Evolutionary conservation across 352 stramenopile species (phyloP), one percentile per base, ranked within the genome.

Genomic region (Globisporangium canariense): DNA sequence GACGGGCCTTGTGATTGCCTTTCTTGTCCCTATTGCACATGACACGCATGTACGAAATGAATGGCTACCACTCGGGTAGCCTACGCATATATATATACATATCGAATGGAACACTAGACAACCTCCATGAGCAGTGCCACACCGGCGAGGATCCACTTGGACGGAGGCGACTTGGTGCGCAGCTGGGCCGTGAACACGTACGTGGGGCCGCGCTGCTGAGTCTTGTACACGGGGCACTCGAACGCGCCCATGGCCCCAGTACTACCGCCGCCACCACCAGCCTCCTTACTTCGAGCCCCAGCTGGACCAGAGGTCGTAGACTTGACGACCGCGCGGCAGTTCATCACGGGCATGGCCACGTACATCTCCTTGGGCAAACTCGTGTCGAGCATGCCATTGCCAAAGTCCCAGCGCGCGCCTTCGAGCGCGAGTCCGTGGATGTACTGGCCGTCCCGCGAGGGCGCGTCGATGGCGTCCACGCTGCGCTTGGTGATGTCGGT

Each of bases 201-300:
- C 28, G 90, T 98, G 4, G 90, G 80, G 3, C 90, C 91, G 50
- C 92, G 83, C 68, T 96, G 83, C 58, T 97, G 88, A 8, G 91
- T 98, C 52, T 91, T 91, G 65, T 98, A 98, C 45, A 97, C 90
- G 7, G 91, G 92, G 58, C 92, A 98, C 36, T 90, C 76, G 58
- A 91, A 97, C 50, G 83, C 68, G 40, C 75, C 41, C 22, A 45
- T 18, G 20, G 63, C 16, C 62, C 49, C 40, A 1, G 52, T 63
- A 36, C 66, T 34, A 54, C 55, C 38, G 30, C 75, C 18, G 28
- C 66, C 38, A 54, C 55, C 38, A 38, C 75, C 43, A 49, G 16
- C 22, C 43, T 49, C 43, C 18, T 49, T 49, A 49, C 4, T 22
- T 1, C 43, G 16, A 49, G 16, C 16, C 5, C 43, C 43, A 22